phyloP scores from a whole-genome alignment of 2,329 filamentous ascomycete species.

The Penicillium digitatum region DNA sequence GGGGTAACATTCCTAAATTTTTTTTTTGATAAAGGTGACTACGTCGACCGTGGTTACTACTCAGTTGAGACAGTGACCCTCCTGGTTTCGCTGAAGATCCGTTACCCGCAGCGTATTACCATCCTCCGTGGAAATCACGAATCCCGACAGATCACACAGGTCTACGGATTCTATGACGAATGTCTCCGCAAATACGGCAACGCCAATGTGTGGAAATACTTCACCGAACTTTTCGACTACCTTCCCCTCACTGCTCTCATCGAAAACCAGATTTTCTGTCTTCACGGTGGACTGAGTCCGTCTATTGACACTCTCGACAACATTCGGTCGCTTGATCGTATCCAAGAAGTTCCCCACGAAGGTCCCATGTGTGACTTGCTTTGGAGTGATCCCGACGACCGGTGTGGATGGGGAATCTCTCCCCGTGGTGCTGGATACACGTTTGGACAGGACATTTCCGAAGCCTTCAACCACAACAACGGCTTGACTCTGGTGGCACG shows the following conservation, averaged over 20 bases:
- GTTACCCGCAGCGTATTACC: constrained; percentile 96
- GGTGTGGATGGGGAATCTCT: constrained; percentile 93
- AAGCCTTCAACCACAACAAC: constrained; percentile 99
- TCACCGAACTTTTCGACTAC: constrained; percentile 98
- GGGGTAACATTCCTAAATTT: constrained; percentile 9
- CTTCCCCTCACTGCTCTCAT: constrained; percentile 95
- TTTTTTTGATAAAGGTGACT: constrained; percentile 64
- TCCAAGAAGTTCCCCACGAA: constrained; percentile 97
- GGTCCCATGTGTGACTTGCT: constrained; percentile 97
- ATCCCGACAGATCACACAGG: constrained; percentile 96
- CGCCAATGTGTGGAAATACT: constrained; percentile 98
- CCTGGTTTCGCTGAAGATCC: constrained; percentile 93
- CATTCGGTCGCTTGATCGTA: constrained; percentile 89
- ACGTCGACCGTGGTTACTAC: constrained; percentile 98
- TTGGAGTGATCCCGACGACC: constrained; percentile 97
- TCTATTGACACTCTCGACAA: constrained; percentile 94
- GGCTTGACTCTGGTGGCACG: constrained; percentile 90
- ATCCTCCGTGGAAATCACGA: constrained; percentile 99
- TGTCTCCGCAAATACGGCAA: constrained; percentile 98
- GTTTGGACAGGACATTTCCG: constrained; percentile 94
- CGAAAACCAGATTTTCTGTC: constrained; percentile 98
- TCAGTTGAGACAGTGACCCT: constrained; percentile 97
- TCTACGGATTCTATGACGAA: constrained; percentile 99
- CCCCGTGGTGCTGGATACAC: constrained; percentile 92
- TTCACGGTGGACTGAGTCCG: constrained; percentile 94